Conservation (phyloP, 148 eudicot species). For the Cornus florida region DNA sequence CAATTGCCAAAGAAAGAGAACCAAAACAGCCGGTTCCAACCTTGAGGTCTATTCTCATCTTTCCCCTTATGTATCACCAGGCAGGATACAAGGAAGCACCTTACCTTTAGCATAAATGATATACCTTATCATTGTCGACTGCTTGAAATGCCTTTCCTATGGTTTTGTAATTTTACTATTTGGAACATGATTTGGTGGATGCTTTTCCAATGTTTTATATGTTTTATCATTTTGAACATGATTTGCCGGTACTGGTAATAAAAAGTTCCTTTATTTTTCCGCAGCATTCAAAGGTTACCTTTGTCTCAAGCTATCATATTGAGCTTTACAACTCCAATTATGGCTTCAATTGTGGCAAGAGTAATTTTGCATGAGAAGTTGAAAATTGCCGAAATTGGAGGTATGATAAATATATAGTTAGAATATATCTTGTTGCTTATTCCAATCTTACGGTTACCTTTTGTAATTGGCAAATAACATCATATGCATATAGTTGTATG, state of each 20-base stretch:
- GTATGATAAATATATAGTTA: slow-evolving; percentile 22
- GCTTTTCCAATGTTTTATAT: too few species aligned
- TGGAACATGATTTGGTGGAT: background rate
- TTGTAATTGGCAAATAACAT: background rate
- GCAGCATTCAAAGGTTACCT: slow-evolving; percentile 57
- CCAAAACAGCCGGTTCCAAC: too few species aligned
- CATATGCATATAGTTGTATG: background rate
- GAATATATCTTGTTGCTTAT: background rate
- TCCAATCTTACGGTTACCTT: slow-evolving; percentile 2
- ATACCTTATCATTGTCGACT: background rate
- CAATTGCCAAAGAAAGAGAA: too few species aligned
- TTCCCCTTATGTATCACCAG: too few species aligned
- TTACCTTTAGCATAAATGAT: too few species aligned
- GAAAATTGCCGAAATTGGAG: slow-evolving; percentile 50
- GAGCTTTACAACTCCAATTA: slow-evolving; percentile 59
- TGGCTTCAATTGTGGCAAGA: slow-evolving; percentile 57
- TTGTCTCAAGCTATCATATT: slow-evolving; percentile 42
- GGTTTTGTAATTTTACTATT: background rate
- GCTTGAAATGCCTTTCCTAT: background rate
- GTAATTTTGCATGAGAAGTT: slow-evolving; percentile 49
- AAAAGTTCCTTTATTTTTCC: slow-evolving; percentile 8
- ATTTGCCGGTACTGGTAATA: slow-evolving; percentile 8
- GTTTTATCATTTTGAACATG: background rate
- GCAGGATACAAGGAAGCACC: too few species aligned
- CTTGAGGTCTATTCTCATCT: too few species aligned